Evolutionary conservation across 2,329 filamentous ascomycete genomes (phyloP), one percentile per base, ranked within the genome.

Genomic region (Colletotrichum sp.): DNA sequence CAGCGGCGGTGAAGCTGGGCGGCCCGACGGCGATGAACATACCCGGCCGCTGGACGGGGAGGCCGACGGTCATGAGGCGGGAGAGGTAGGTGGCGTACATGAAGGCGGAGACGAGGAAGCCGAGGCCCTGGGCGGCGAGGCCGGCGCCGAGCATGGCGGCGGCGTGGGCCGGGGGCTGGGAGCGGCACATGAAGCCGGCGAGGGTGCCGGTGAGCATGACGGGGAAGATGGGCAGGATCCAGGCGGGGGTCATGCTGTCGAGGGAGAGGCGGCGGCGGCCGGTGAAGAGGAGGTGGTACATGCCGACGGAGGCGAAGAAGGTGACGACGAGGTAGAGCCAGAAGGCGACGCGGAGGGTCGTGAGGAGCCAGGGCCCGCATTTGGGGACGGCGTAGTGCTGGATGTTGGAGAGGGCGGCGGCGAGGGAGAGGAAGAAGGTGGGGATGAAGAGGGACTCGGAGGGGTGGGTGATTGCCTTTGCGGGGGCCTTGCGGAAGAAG

Each of bases 11-110:
- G 69, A 91, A 83, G 62, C 85, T 84, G 1, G 91, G 90, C 9
- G 91, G 91, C 0, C 91, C 92, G 49, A 93, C 91, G 62, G 90
- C 90, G 80, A 93, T 92, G 83, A 93, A 93, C 88, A 93, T 91
- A 6, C 88, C 91, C 0, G 91, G 90, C 64, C 92, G 84, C 72
- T 89, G 89, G 73, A 88, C 87, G 4, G 91, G 91, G 11, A 93
- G 86, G 2, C 91, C 84, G 25, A 86, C 86, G 69, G 88, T 86
- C 87, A 93, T 90, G 22, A 93, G 84, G 2, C 91, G 86, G n/a
- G 87, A 88, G 68, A 93, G 86, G 80, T 91, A 93, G 74, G 89
- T 89, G 2, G 90, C 87, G 80, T 92, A 92, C 87, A 93, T 90
- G 81, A 92, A 87, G 55, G 90, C 86, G 22, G 89, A 88, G 63